Evolutionary conservation across 73 alveolate genomes (phyloP).

Genomic region (Stentor coeruleus): DNA sequence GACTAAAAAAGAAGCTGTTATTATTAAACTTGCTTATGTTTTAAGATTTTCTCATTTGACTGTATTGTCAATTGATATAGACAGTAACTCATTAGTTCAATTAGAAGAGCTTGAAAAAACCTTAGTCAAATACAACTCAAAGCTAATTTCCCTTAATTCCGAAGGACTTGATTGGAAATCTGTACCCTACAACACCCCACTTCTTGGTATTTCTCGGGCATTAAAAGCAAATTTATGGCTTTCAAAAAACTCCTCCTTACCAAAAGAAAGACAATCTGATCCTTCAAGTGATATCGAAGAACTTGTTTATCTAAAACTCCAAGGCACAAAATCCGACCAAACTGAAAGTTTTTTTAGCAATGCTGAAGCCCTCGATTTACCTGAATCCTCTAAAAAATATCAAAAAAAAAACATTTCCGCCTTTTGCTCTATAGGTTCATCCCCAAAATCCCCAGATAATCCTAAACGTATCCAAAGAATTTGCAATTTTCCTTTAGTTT

Average conservation of each 20-base stretch:
- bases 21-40: conserved; percentile 18
- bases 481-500: background rate
- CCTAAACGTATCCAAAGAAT: too few relatives aligned
- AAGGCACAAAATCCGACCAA: background rate
- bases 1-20: conserved; percentile 11
- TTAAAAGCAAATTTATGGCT: conserved; percentile 12
- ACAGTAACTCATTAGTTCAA: background rate
- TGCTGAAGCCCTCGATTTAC: background rate
- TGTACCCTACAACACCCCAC: background rate
- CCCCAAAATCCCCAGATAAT: background rate
- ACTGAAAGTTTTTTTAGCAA: background rate
- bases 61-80: background rate
- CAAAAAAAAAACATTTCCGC: background rate
- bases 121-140: background rate
- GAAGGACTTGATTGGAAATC: background rate
- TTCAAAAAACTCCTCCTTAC: background rate
- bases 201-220: background rate
- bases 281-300: background rate
- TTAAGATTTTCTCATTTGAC: background rate
- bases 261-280: background rate
- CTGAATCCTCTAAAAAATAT: background rate
- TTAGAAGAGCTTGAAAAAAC: conserved; percentile 6
- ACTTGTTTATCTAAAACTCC: background rate
- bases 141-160: background rate
- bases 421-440: background rate